Evolutionary conservation across 306 rosid species (phyloP), one percentile per base, ranked within the genome.

Genomic region (Gastrolobium bilobum): DNA sequence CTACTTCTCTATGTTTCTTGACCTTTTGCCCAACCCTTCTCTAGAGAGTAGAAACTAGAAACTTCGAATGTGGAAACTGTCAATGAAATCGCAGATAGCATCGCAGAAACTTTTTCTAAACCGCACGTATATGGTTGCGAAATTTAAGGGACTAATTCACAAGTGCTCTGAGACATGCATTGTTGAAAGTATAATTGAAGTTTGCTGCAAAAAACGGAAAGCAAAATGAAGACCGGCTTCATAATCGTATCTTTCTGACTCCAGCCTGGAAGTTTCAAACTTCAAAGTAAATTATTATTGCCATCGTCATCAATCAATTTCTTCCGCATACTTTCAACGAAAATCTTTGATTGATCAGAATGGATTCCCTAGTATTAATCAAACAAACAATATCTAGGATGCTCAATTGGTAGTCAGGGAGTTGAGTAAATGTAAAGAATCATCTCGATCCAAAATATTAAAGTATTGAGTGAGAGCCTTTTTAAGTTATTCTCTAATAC

Each of bases 51-150:
- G 54, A 46, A 47, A 30, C 13, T 46, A 31, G 8, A 6, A 67
- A 26, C 15, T 6, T 20, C 26, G 26, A 10, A 43, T 29, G 26
- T 44, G 20, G 72, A 39, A 56, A 59, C 4, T 7, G 26, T 1
- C 3, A 59, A 34, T 59, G 0, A 62, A 61, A n/a, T 35, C 1
- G 2, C 4, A 26, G 20, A 43, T 15, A 64, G 15, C 1, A 47
- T 67, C 5, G 6, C 56, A 67, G 42, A 67, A 44, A 30, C 74
- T 5, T 68, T 46, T 58, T 68, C 7, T 0, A 68, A 68, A 58
- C 30, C 3, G 3, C 43, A 31, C 5, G 56, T 11, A 40, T 15
- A 7, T 63, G 69, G 33, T 34, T 34, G 26, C 26, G 26, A 11
- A 10, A 59, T 31, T 59, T 34, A 59, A 59, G 51, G n/a, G 13